Base-by-base conservation (phyloP, 2,329 filamentous ascomycete genomes). In the Penicillium freii region DNA sequence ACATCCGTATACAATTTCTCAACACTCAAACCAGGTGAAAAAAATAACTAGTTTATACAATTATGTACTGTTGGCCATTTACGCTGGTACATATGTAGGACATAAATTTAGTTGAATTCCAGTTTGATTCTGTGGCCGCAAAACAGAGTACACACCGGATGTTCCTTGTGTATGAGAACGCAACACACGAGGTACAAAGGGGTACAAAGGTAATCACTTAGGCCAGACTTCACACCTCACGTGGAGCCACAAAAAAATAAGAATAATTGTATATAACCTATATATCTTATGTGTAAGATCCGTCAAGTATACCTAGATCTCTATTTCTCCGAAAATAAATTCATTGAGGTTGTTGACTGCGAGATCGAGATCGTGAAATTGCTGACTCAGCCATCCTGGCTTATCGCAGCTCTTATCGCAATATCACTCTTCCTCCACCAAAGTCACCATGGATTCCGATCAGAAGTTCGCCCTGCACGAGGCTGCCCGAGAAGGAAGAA, bases 401-500 rank as follows among this genome's bases (percentile, higher is more conserved):
- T 67, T 67, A 62, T 61, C 61, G 63, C 58, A 62, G 64, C 63
- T 66, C 63, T 65, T 65, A 66, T 67, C 64, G 27, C 50, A 52
- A 54, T 40, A 46, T 57, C 60, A 36, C 52, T 40, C 42, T 45
- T 60, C 57, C 51, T 52, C 39, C 47, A 55, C 46, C 51, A 25
- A 48, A 58, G 56, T 49, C 63, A 56, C 74, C 39, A 79, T 78
- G 75, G 69, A 76, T 57, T 60, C 72, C 11, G 73, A 76, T 54
- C 74, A 78, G 47, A 73, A 88, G 67, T 97, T 87, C 66, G 89
- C 91, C 29, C 87, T 97, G 43, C 93, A 97, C 71, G 90, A 90
- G 64, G 93, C 93, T 42, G 88, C 89, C 60, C 84, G 92, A 56
- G 91, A 96, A 73, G 92, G 92, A 42, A 89, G 86, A 80, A 82